Percentiles rank a stretch among this genome's conserved stretches.
Conservation (phyloP, 306 rosid species). For the Quercus mongolica region DNA sequence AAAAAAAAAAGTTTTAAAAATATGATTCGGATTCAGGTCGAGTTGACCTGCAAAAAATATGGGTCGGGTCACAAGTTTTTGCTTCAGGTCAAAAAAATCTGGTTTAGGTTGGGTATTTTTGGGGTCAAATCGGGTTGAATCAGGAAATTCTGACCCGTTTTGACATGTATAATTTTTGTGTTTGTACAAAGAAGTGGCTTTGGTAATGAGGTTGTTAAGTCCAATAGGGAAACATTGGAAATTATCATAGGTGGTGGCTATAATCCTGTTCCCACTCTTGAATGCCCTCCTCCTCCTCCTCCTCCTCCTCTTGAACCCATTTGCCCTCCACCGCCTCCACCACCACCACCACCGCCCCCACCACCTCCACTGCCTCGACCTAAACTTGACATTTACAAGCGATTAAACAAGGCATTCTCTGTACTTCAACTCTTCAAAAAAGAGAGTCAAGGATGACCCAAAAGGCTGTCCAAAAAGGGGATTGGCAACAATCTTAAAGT, state of each 20-base stretch:
- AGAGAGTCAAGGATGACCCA: not conserved
- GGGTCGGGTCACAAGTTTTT: too few relatives aligned
- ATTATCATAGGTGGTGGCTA: constrained; percentile 28
- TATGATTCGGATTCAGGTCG: too few relatives aligned
- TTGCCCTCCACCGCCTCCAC: not conserved
- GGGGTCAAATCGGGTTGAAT: too few relatives aligned
- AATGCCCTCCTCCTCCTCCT: constrained; percentile 4
- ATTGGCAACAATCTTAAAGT: rapidly evolving
- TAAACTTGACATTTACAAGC: not conserved
- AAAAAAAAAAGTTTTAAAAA: too few relatives aligned
- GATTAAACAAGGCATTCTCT: constrained; percentile 7
- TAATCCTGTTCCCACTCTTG: constrained; percentile 38
- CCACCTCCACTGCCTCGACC: not conserved
- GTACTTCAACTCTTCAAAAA: constrained; percentile 23
- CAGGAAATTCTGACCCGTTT: too few relatives aligned
- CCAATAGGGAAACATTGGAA: constrained; percentile 35
- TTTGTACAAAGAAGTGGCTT: not conserved
- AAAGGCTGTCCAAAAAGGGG: not conserved
- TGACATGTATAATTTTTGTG: not conserved
- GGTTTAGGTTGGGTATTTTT: too few relatives aligned
- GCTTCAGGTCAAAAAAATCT: too few relatives aligned
- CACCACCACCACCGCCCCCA: not conserved
- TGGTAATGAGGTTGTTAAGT: constrained; percentile 6
- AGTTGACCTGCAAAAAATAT: too few relatives aligned
- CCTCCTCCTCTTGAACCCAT: constrained; percentile 18